phyloP scores from a whole-genome alignment of 1,284 basidiomycete species.

The Somion occarium region DNA sequence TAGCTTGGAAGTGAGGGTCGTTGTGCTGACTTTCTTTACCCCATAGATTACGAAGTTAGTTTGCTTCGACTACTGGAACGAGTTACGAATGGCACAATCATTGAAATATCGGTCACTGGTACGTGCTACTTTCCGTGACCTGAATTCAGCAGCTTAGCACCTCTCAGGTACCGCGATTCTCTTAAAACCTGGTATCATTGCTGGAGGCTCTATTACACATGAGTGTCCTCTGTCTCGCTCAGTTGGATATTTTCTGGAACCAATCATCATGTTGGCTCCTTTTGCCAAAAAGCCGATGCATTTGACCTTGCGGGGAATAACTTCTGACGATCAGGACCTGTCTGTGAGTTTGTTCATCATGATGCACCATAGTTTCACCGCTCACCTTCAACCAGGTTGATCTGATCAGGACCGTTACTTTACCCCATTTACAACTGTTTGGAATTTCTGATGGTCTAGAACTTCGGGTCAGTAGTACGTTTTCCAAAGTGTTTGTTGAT shows the following conservation, averaged over 20 bases:
- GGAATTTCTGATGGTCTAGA: slow-evolving; percentile 86
- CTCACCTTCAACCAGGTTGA: slow-evolving; percentile 59
- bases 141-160: not conserved
- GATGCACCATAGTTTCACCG: slow-evolving; percentile 9
- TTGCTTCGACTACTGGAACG: slow-evolving; percentile 88
- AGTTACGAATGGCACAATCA: slow-evolving; percentile 89
- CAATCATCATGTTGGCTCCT: slow-evolving; percentile 85
- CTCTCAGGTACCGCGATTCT: slow-evolving; percentile 80
- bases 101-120: slow-evolving; percentile 97
- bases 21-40: slow-evolving; percentile 4
- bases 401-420: slow-evolving; percentile 85
- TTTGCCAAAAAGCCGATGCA: slow-evolving; percentile 89
- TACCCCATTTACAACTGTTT: slow-evolving; percentile 90
- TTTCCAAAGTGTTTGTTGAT: not conserved
- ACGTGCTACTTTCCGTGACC: slow-evolving; percentile 19
- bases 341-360: slow-evolving; percentile 50
- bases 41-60: slow-evolving; percentile 87
- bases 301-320: slow-evolving; percentile 84
- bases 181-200: slow-evolving; percentile 88
- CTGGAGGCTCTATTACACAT: slow-evolving; percentile 80
- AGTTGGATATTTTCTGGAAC: slow-evolving; percentile 94
- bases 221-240: slow-evolving; percentile 86
- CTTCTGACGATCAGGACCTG: slow-evolving; percentile 85
- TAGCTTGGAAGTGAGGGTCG: not conserved
- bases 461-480: slow-evolving; percentile 50